Evolutionary conservation across 2,329 filamentous ascomycete genomes (phyloP), one percentile per base, ranked within the genome.

Genomic region (Lachnellula willkommii): DNA sequence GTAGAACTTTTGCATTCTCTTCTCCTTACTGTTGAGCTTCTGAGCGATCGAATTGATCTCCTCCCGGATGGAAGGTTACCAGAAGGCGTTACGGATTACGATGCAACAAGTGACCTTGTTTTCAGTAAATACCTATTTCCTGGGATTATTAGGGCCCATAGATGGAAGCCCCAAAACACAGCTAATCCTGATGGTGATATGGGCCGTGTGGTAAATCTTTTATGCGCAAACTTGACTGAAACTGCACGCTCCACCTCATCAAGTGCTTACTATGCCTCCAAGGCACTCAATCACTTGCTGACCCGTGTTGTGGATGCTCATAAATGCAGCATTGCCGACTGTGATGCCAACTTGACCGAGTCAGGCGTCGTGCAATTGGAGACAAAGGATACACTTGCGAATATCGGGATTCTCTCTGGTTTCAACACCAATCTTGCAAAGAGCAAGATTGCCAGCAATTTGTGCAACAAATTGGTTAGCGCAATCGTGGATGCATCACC

Each of bases 401-500:
- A 76, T 2, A 22, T 45, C 11, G 81, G 79, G 0, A 68, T 83
- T 2, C 64, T 85, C 2, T 65, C 71, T 1, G 82, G 80, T 0
- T 73, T 83, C 26, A 77, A 77, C 3, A 77, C 81, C 60, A 69
- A 73, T 1, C 68, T 81, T 6, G 72, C 74, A 4, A 68, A 74
- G 0, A 82, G 79, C 0, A 80, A 76, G 59, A 57, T 70, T 1
- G 69, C 80, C 22, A 79, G 71, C 53, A 83, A 73, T 50, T 75
- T 86, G 42, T 80, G 78, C 66, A 85, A 85, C 63, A 76, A 79
- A 12, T 73, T 87, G 0, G 73, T 85, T 35, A 85, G 82, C 61
- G 81, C 87, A 58, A 64, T 84, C n/a, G 76, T 80, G 1, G 80
- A 77, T 6, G 74, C 78, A 0, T 73, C 72, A 4, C 68, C 73